Percentiles rank a stretch among this genome's conserved stretches.
Evolutionary conservation across 2,329 filamentous ascomycete species (phyloP).

Genomic region (Exophiala xenobiotica): DNA sequence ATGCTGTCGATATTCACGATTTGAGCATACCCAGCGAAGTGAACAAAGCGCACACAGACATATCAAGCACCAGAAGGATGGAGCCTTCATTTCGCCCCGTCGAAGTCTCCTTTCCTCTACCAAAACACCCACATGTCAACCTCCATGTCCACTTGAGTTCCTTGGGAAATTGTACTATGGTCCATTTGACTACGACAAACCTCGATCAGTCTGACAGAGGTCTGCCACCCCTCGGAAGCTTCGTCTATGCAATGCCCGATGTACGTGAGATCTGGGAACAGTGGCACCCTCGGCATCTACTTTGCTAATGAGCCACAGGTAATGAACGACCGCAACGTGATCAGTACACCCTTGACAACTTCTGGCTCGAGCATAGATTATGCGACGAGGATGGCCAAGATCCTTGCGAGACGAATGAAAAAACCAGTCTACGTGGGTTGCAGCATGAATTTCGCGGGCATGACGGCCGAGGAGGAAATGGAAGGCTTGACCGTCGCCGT

Average conservation of each 20-base stretch:
- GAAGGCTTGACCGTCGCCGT: constrained; percentile 77
- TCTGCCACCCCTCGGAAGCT: constrained; percentile 70
- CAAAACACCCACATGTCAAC: constrained; percentile 56
- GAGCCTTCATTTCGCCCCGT: constrained; percentile 43
- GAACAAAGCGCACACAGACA: no score
- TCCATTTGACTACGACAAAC: constrained; percentile 58
- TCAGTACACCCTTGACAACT: constrained; percentile 73
- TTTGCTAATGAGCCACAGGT: constrained; percentile 36
- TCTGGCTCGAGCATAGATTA: constrained; percentile 80
- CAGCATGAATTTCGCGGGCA: constrained; percentile 77
- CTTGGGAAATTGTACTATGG: constrained; percentile 51
- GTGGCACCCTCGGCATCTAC: neutral
- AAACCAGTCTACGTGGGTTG: constrained; percentile 88
- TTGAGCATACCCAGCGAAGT: neutral
- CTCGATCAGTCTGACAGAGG: constrained; percentile 42
- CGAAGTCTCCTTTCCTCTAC: constrained; percentile 59
- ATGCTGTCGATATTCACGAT: no score
- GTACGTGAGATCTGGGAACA: constrained; percentile 51
- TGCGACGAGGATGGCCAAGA: constrained; percentile 77
- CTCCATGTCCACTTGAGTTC: constrained; percentile 60
- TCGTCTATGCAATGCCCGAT: constrained; percentile 91
- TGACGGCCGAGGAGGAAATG: constrained; percentile 90
- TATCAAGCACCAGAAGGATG: constrained; percentile 12
- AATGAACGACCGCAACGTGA: constrained; percentile 47
- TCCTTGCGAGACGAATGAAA: constrained; percentile 70